These are phyloP conservation scores for Smittium culicis DNA, from an alignment of 371 early-diverging fungal species.

Conservation along the genomic window DNA sequence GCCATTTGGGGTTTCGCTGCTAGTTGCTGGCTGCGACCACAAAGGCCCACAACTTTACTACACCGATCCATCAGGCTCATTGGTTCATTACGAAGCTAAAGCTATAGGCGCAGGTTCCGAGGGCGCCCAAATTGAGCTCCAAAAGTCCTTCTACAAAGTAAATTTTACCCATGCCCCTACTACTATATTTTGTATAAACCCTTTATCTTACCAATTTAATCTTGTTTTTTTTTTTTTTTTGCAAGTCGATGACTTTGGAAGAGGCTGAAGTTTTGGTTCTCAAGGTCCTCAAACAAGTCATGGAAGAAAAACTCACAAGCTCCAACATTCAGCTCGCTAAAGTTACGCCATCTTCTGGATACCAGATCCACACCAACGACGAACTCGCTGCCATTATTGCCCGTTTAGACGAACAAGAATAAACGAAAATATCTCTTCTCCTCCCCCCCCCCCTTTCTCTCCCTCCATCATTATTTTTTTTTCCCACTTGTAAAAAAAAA, in stretches of 20 bases:
- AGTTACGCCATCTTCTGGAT: conserved; percentile 45
- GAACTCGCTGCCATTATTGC: conserved; percentile 37
- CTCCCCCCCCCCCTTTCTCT: too few species aligned
- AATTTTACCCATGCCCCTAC: too few species aligned
- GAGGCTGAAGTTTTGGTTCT: conserved; percentile 84
- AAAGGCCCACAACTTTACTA: conserved; percentile 89
- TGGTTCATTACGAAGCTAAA: conserved; percentile 55
- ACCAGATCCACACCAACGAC: conserved; percentile 56
- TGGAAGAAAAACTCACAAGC: conserved; percentile 97
- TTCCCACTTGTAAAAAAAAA: too few species aligned
- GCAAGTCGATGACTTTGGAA: conserved; percentile 45
- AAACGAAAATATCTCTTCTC: neutral
- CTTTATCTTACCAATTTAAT: conserved; percentile 11
- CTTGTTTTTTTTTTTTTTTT: conserved; percentile 31
- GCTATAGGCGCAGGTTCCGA: conserved; percentile 96
- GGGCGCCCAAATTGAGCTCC: conserved; percentile 95
- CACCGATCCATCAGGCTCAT: conserved; percentile 86
- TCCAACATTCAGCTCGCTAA: conserved; percentile 92
- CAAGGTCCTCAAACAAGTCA: conserved; percentile 96
- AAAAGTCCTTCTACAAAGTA: conserved; percentile 79
- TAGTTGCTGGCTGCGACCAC: conserved; percentile 94
- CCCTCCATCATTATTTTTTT: neutral
- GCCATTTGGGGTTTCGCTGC: conserved; percentile 97
- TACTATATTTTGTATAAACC: conserved; percentile 26
- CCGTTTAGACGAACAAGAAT: neutral